Conservation (phyloP, 2,329 filamentous ascomycete species). For the Xylariaceae sp. region DNA sequence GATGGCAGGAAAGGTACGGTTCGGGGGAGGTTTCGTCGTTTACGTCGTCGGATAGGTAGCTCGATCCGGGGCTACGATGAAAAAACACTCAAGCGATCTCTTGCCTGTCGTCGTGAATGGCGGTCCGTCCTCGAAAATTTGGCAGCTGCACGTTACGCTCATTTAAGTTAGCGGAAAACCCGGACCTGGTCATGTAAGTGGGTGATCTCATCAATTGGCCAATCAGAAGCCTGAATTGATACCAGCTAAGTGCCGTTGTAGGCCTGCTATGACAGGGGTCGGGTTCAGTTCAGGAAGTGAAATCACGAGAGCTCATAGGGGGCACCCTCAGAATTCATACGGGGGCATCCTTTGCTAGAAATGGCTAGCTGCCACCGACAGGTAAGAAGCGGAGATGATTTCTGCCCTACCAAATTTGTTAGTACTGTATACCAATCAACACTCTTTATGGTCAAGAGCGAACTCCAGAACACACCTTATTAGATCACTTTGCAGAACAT, state of each 20-base stretch:
- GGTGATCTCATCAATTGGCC: constrained; percentile 4
- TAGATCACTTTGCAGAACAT: too few species aligned
- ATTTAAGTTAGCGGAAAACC: constrained; percentile 28
- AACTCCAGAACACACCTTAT: too few species aligned
- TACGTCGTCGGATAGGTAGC: constrained; percentile 20
- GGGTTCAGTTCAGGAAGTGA: too few species aligned
- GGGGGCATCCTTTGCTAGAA: too few species aligned
- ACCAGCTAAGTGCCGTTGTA: not conserved
- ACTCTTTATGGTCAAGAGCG: too few species aligned
- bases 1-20: constrained; percentile 1
- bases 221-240: constrained; percentile 2
- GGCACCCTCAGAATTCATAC: too few species aligned
- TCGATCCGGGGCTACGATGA: constrained; percentile 32
- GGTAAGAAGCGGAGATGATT: too few species aligned
- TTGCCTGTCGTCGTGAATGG: constrained; percentile 9
- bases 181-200: constrained; percentile 24
- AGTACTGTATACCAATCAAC: too few species aligned
- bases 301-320: too few species aligned
- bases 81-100: constrained; percentile 40
- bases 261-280: too few species aligned
- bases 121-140: constrained; percentile 24
- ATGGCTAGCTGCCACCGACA: too few species aligned
- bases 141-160: constrained; percentile 2
- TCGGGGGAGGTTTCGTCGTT: constrained; percentile 11
- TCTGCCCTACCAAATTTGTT: too few species aligned